Conservation (phyloP, 176 grass and related monocot genomes). For the Tuctoria greenei region DNA sequence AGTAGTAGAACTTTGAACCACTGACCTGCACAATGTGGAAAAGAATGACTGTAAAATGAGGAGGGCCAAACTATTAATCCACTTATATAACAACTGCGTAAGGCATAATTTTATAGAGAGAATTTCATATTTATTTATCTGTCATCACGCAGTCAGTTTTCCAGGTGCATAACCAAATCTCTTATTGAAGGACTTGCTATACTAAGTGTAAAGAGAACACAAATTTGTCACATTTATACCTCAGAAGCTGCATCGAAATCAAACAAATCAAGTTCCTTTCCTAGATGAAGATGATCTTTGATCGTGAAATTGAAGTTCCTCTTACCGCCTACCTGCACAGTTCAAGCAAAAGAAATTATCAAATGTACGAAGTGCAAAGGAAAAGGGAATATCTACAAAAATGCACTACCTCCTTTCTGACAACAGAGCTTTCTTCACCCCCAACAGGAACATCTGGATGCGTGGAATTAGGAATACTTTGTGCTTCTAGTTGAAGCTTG, state of each 20-base stretch:
- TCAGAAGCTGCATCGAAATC: constrained; percentile 96
- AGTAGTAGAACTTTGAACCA: constrained; percentile 96
- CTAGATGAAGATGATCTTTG: constrained; percentile 90
- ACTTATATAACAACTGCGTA: constrained; percentile 18
- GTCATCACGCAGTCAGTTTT: background rate
- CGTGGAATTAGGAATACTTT: constrained; percentile 81
- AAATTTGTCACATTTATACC: constrained; percentile 44
- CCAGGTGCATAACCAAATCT: background rate
- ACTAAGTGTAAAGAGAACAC: background rate
- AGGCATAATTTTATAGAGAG: background rate
- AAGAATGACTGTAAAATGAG: constrained; percentile 1
- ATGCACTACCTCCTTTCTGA: constrained; percentile 69
- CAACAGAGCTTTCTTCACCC: constrained; percentile 70
- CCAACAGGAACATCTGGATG: constrained; percentile 90
- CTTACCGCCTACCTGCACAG: constrained; percentile 67
- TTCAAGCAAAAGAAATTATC: constrained; percentile 34
- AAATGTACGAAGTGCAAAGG: background rate
- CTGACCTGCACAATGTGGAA: constrained; percentile 59
- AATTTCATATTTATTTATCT: constrained; percentile 2
- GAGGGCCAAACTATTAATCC: constrained; percentile 13
- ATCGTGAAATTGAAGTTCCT: constrained; percentile 73
- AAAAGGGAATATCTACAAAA: constrained; percentile 18
- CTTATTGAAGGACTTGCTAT: constrained; percentile 22
- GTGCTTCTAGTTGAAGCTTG: constrained; percentile 89
- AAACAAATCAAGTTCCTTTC: constrained; percentile 91